These are phyloP conservation scores for Colletotrichum tropicale DNA, from an alignment of 2,329 filamentous ascomycete species.

Conservation along the genomic window DNA sequence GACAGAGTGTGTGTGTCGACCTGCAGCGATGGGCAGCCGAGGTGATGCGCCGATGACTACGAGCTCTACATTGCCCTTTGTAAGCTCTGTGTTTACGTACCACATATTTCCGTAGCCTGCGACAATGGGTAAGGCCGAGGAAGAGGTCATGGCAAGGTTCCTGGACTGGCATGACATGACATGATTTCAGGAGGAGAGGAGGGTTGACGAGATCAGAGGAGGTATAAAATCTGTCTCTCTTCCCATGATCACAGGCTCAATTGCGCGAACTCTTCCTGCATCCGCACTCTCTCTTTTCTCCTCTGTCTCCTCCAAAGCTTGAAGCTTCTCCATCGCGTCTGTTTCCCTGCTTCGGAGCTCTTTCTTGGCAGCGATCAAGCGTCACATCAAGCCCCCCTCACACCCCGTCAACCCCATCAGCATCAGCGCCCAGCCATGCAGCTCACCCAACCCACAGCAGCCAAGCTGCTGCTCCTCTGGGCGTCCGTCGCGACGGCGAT, in stretches of 20 bases:
- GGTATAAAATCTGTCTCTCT: neutral
- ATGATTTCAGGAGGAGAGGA: neutral
- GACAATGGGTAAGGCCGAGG: constrained; percentile 1
- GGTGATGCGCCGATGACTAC: constrained; percentile 17
- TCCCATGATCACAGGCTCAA: neutral
- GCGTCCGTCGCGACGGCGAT: constrained; percentile 13
- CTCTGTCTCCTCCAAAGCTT: neutral
- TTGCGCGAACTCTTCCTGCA: neutral
- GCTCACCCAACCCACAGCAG: constrained; percentile 15
- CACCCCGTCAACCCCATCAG: neutral
- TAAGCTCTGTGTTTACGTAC: constrained; percentile 13
- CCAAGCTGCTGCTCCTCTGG: constrained; percentile 12
- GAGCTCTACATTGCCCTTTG: neutral
- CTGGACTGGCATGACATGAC: neutral
- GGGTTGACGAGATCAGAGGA: neutral
- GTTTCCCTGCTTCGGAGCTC: neutral
- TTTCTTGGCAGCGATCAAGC: neutral
- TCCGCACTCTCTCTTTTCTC: neutral
- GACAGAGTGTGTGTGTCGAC: neutral
- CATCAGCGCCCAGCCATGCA: constrained; percentile 6
- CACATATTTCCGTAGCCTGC: neutral
- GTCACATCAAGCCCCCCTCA: neutral
- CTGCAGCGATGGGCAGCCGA: constrained; percentile 3
- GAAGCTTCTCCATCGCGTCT: neutral
- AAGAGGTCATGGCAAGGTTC: constrained; percentile 14